phyloP scores from a whole-genome alignment of 2,329 filamentous ascomycete genomes.

The Neodidymelliopsis sp. region DNA sequence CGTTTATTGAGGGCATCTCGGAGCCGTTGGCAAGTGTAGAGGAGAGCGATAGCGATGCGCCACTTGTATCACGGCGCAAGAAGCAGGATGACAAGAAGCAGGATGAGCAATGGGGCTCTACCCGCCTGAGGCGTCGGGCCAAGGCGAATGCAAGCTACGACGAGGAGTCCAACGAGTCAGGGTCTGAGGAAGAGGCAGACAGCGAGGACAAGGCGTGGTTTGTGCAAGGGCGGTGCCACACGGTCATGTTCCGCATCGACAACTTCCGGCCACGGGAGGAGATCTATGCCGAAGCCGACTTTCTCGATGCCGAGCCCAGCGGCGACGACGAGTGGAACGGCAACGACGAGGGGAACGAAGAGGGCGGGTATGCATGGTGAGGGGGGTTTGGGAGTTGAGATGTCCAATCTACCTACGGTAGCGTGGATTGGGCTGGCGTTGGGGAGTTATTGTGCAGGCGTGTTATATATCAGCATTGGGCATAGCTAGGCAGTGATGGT shows the following conservation, averaged over 20 bases:
- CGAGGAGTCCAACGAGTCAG: constrained; percentile 41
- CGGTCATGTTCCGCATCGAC: constrained; percentile 76
- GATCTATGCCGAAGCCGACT: constrained; percentile 75
- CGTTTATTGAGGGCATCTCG: constrained; percentile 31
- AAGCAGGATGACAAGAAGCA: constrained; percentile 24
- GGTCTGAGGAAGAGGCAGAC: constrained; percentile 22
- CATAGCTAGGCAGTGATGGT: constrained; percentile 26
- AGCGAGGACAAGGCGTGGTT: constrained; percentile 40
- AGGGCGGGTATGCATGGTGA: constrained; percentile 44
- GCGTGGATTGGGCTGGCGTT: constrained; percentile 31
- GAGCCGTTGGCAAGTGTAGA: constrained; percentile 15
- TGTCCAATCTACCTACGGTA: background rate
- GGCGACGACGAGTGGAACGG: constrained; percentile 66
- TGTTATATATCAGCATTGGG: constrained; percentile 26
- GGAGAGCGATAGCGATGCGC: constrained; percentile 39
- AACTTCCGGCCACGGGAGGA: constrained; percentile 76
- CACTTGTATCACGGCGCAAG: constrained; percentile 29
- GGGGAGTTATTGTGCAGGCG: constrained; percentile 17
- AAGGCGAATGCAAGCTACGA: constrained; percentile 37
- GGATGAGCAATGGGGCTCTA: constrained; percentile 40
- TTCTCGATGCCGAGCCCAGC: constrained; percentile 68
- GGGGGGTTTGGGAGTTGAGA: background rate
- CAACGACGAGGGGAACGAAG: constrained; percentile 58
- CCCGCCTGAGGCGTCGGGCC: constrained; percentile 40
- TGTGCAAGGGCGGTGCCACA: constrained; percentile 73